Conservation (phyloP, 306 rosid genomes). For the Gastrolobium villosum region DNA sequence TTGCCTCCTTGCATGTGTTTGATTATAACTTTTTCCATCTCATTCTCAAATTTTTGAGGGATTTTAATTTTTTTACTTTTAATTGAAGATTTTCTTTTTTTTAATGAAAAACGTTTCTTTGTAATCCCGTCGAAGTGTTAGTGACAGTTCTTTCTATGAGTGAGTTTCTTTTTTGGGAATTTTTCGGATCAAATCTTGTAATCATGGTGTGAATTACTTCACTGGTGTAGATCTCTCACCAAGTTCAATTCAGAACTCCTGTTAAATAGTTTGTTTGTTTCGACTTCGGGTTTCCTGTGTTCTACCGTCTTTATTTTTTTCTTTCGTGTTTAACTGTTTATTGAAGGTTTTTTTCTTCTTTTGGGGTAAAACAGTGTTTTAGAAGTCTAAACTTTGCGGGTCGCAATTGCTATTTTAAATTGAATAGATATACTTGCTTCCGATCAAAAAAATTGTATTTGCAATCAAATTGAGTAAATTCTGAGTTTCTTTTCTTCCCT, state of each 20-base stretch:
- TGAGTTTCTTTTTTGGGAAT: neutral
- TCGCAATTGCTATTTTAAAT: neutral
- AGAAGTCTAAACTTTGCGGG: neutral
- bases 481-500: neutral
- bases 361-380: neutral
- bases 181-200: neutral
- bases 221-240: slow-evolving; percentile 16
- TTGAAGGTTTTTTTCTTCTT: neutral
- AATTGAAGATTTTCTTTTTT: neutral
- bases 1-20: slow-evolving; percentile 48
- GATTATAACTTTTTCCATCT: slow-evolving; percentile 12
- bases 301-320: neutral
- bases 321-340: neutral
- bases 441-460: neutral
- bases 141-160: neutral
- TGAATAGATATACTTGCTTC: neutral
- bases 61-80: neutral
- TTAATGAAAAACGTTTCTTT: neutral
- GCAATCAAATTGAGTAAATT: neutral
- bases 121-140: neutral
- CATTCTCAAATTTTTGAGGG: slow-evolving; percentile 23
- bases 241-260: neutral
- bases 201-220: neutral
- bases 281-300: neutral
- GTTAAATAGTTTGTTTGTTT: neutral